Conservation (phyloP, 106 monocot species). For the Dendrobium nobile region DNA sequence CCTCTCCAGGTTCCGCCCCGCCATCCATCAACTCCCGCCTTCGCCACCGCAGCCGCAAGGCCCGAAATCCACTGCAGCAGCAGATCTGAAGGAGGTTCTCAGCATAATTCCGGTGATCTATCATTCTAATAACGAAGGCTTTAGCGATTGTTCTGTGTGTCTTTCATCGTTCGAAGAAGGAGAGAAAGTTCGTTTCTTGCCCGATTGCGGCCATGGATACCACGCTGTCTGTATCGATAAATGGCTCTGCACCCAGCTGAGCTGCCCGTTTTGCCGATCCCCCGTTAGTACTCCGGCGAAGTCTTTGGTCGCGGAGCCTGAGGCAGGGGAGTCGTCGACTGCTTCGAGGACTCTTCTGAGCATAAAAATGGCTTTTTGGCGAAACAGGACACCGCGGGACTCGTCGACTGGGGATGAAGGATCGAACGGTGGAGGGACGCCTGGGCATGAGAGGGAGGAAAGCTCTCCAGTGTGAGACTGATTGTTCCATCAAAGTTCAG, state of each 20-base stretch:
- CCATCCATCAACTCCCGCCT: not conserved
- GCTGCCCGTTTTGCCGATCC: constrained; percentile 4
- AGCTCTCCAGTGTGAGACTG: no score
- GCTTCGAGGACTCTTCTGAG: no score
- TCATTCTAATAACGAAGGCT: not conserved
- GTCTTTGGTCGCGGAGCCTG: no score
- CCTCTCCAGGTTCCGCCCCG: not conserved
- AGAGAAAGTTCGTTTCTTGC: not conserved
- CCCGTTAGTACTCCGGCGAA: not conserved
- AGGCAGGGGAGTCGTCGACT: no score
- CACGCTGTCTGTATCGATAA: constrained; percentile 12
- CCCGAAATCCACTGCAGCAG: not conserved
- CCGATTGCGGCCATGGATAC: constrained; percentile 7
- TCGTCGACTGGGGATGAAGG: no score
- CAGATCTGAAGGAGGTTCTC: not conserved
- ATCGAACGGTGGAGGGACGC: no score
- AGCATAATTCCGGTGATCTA: not conserved
- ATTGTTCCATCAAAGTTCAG: no score
- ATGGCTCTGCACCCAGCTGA: constrained; percentile 4
- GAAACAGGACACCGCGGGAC: no score
- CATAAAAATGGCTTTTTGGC: no score
- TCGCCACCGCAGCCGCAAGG: not conserved
- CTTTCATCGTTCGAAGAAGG: constrained; percentile 12
- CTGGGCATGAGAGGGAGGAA: no score
- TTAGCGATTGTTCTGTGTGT: constrained; percentile 6